phyloP scores from a whole-genome alignment of 139 green algal species.

The Closterium sp. region DNA sequence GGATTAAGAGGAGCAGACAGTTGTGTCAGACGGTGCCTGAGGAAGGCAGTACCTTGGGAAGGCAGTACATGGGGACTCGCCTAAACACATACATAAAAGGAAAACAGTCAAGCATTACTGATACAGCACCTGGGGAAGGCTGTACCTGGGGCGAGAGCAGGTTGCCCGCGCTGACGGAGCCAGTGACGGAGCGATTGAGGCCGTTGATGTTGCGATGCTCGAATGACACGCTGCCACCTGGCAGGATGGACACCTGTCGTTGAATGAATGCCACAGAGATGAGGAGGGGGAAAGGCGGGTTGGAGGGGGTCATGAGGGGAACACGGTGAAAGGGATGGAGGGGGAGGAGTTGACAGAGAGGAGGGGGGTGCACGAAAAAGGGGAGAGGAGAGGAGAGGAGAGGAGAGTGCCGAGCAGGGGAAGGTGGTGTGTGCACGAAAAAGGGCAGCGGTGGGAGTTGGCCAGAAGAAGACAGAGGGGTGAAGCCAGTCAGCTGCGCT shows the following conservation, averaged over 20 bases:
- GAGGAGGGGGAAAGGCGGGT: neutral
- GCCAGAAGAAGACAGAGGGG: too few species aligned
- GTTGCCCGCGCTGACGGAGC: slow-evolving; percentile 68
- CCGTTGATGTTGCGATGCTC: slow-evolving; percentile 68
- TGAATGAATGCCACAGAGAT: neutral
- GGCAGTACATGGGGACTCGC: slow-evolving; percentile 54
- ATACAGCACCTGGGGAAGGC: too few species aligned
- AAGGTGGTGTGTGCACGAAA: too few species aligned
- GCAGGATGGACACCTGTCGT: slow-evolving; percentile 27
- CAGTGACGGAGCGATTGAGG: slow-evolving; percentile 61
- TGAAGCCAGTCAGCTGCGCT: too few species aligned
- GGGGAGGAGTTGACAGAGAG: neutral
- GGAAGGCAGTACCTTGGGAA: too few species aligned
- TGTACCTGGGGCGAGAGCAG: slow-evolving; percentile 62
- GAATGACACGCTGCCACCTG: slow-evolving; percentile 50
- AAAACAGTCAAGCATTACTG: too few species aligned
- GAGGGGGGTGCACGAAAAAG: too few species aligned
- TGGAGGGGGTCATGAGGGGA: neutral
- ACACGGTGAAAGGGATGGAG: neutral
- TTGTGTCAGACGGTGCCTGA: too few species aligned
- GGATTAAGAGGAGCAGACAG: neutral
- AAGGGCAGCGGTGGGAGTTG: too few species aligned
- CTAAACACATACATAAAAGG: too few species aligned
- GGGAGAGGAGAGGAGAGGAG: too few species aligned
- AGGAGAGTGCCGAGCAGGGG: neutral